These are phyloP conservation scores for Chernovozyma sophiae-reginae DNA, from an alignment of 1,139 yeast genomes.

Conservation along the genomic window DNA sequence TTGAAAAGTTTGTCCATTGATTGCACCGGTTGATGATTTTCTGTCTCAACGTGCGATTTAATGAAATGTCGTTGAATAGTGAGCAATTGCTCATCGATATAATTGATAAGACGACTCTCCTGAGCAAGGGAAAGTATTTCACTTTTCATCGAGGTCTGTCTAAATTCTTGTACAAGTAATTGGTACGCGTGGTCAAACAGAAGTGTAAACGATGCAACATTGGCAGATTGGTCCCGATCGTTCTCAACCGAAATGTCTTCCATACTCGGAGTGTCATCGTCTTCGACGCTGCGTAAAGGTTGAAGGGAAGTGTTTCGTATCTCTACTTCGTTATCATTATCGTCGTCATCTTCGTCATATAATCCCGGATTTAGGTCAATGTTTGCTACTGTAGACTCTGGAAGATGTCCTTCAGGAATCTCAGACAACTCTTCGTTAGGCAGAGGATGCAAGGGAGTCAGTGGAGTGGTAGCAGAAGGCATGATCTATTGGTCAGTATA, in stretches of 20 bases:
- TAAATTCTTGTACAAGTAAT: constrained; percentile 12
- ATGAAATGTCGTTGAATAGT: constrained; percentile 61
- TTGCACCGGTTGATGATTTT: constrained; percentile 15
- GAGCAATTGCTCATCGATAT: constrained; percentile 56
- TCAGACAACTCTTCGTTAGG: constrained; percentile 39
- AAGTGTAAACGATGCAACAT: constrained; percentile 19
- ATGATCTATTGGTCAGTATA: no score
- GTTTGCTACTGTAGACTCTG: constrained; percentile 16
- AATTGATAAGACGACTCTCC: constrained; percentile 57
- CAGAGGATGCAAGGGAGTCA: constrained; percentile 47
- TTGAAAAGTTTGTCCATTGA: constrained; percentile 36
- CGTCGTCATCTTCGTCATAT: constrained; percentile 23
- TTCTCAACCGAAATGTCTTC: not conserved
- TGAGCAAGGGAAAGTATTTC: constrained; percentile 26
- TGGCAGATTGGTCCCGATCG: constrained; percentile 12
- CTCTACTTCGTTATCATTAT: constrained; percentile 9
- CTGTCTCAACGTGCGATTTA: constrained; percentile 48
- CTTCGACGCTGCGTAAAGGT: constrained; percentile 3
- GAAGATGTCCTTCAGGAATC: constrained; percentile 27
- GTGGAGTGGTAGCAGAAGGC: constrained; percentile 21
- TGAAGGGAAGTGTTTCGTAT: no score
- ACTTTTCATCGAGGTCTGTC: constrained; percentile 4
- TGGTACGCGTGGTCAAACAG: constrained; percentile 28
- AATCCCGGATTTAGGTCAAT: constrained; percentile 41
- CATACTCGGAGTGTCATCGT: constrained; percentile 7